Evolutionary conservation across 768 basidiomycete genomes (phyloP).

Genomic region (Hirschioporus abietinus): DNA sequence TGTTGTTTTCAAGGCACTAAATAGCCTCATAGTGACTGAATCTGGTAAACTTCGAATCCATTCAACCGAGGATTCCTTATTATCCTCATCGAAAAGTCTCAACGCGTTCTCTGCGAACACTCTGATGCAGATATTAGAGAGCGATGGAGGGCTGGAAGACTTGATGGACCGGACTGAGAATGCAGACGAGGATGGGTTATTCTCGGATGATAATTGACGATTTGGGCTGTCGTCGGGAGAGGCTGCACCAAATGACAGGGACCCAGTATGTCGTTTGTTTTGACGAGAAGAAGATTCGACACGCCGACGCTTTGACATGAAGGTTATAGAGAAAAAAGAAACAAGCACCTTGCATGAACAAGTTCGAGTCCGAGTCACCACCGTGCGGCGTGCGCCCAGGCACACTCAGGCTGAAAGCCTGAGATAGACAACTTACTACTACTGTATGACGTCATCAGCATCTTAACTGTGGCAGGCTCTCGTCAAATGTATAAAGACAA

Average conservation of each 20-base stretch:
- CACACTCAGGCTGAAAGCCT: background rate
- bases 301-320: background rate
- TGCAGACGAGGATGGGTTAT: conserved; percentile 45
- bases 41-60: conserved; percentile 50
- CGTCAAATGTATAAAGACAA: background rate
- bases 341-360: too few relatives aligned
- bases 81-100: conserved; percentile 30
- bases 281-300: background rate
- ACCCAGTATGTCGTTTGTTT: background rate
- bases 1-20: conserved; percentile 41
- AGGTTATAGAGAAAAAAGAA: background rate
- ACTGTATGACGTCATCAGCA: background rate
- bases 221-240: background rate
- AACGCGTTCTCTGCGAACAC: conserved; percentile 43
- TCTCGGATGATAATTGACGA: conserved; percentile 19
- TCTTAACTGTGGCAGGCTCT: background rate
- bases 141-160: conserved; percentile 26
- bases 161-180: conserved; percentile 41
- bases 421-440: too few relatives aligned
- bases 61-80: conserved; percentile 35
- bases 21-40: conserved; percentile 41
- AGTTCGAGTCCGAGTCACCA: too few relatives aligned
- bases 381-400: too few relatives aligned
- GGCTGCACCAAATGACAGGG: background rate
- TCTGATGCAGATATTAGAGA: conserved; percentile 47